Evolutionary conservation across 78 protist genomes (phyloP).

Genomic region (Salpingoeca rosetta): DNA sequence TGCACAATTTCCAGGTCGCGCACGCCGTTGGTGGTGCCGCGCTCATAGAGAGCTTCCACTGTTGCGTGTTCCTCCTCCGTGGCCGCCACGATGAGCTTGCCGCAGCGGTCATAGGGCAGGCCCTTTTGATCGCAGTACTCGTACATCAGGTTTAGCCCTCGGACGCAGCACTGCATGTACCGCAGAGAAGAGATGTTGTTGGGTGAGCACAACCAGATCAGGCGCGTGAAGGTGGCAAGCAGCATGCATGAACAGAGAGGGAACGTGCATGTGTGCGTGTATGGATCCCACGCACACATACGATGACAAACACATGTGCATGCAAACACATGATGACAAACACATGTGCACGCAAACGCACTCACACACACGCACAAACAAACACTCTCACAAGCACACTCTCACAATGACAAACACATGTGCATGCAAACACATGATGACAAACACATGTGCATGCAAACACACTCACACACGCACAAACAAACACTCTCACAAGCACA

Average conservation of each 20-base stretch:
- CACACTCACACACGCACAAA: neutral
- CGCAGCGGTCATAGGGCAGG: constrained; percentile 30
- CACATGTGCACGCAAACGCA: neutral
- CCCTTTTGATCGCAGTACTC: constrained; percentile 29
- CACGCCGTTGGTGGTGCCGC: constrained; percentile 59
- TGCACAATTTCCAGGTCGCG: constrained; percentile 22
- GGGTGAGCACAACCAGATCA: neutral
- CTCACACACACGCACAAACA: neutral
- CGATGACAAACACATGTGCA: no score
- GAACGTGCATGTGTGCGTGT: no score
- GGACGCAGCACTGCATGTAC: constrained; percentile 17
- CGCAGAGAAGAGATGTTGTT: neutral
- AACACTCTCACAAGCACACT: neutral
- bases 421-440: no score
- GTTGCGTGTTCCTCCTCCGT: neutral
- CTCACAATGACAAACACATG: neutral
- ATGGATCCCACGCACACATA: neutral
- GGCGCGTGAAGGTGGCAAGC: neutral
- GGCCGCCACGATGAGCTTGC: constrained; percentile 55
- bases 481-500: neutral
- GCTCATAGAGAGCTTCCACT: constrained; percentile 27
- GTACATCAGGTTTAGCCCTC: constrained; percentile 41
- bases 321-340: neutral
- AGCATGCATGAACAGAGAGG: neutral
- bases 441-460: neutral